Evolutionary conservation across 306 rosid genomes (phyloP).

Genomic region (Cicer chorassanicum): DNA sequence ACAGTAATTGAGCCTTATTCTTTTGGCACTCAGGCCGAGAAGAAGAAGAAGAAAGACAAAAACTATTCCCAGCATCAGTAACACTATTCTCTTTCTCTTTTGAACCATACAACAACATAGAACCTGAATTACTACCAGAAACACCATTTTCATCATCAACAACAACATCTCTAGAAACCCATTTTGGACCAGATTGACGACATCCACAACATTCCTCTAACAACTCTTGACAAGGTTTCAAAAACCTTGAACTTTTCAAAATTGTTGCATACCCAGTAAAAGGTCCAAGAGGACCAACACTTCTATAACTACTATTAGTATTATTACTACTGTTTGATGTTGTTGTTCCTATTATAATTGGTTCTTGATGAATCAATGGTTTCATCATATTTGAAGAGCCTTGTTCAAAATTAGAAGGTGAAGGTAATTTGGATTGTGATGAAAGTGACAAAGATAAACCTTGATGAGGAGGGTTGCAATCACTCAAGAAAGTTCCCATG

Average conservation of each 20-base stretch:
- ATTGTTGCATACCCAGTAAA: constrained; percentile 91
- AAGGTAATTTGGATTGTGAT: constrained; percentile 47
- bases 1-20: constrained; percentile 76
- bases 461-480: constrained; percentile 59
- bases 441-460: constrained; percentile 82
- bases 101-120: constrained; percentile 52
- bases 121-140: constrained; percentile 46
- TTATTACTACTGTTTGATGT: too few relatives aligned
- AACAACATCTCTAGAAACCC: constrained; percentile 54
- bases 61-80: constrained; percentile 52
- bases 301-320: constrained; percentile 39
- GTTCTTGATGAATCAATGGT: constrained; percentile 42
- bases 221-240: constrained; percentile 73
- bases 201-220: constrained; percentile 64
- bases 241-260: constrained; percentile 75
- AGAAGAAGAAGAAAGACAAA: constrained; percentile 45
- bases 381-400: constrained; percentile 53
- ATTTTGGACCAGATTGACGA: constrained; percentile 41
- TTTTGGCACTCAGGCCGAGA: constrained; percentile 72
- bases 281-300: constrained; percentile 89
- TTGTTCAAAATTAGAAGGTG: constrained; percentile 45
- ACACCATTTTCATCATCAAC: constrained; percentile 46
- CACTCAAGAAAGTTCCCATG: constrained; percentile 27
- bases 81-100: constrained; percentile 52
- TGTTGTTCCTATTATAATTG: not conserved